Evolutionary conservation across 2,329 filamentous ascomycete species (phyloP).

Genomic region (Gyromitra esculenta): DNA sequence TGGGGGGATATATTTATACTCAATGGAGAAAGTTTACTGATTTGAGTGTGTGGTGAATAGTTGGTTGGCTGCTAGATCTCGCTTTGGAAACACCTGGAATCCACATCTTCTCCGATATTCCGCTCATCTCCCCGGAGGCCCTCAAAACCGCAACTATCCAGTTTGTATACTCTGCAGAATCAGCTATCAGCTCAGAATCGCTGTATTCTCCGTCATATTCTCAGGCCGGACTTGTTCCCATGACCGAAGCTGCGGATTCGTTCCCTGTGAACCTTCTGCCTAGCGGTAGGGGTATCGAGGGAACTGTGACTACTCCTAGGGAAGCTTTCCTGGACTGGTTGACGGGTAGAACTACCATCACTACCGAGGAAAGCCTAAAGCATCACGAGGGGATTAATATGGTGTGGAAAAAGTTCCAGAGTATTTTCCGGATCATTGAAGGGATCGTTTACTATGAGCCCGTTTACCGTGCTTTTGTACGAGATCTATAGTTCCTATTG

Average conservation of each 20-base stretch:
- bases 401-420: slow-evolving; percentile 83
- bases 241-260: slow-evolving; percentile 72
- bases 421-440: slow-evolving; percentile 76
- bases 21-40: not conserved
- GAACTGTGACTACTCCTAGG: slow-evolving; percentile 58
- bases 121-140: slow-evolving; percentile 67
- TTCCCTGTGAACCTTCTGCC: slow-evolving; percentile 67
- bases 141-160: slow-evolving; percentile 68
- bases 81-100: slow-evolving; percentile 78
- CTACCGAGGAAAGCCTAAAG: slow-evolving; percentile 75
- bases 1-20: not conserved
- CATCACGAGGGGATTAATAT: slow-evolving; percentile 85
- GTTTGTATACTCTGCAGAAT: slow-evolving; percentile 67
- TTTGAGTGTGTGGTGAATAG: slow-evolving; percentile 25
- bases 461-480: slow-evolving; percentile 79
- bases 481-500: not conserved
- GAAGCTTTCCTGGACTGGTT: slow-evolving; percentile 81
- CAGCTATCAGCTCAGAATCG: slow-evolving; percentile 1
- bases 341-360: slow-evolving; percentile 76
- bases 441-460: slow-evolving; percentile 89
- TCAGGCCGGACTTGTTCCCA: slow-evolving; percentile 68
- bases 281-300: not conserved
- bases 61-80: slow-evolving; percentile 79
- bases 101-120: slow-evolving; percentile 70
- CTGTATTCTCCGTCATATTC: slow-evolving; percentile 53